These are phyloP conservation scores for Chytridiales sp. DNA, from an alignment of 371 early-diverging fungal genomes.

Conservation along the genomic window DNA sequence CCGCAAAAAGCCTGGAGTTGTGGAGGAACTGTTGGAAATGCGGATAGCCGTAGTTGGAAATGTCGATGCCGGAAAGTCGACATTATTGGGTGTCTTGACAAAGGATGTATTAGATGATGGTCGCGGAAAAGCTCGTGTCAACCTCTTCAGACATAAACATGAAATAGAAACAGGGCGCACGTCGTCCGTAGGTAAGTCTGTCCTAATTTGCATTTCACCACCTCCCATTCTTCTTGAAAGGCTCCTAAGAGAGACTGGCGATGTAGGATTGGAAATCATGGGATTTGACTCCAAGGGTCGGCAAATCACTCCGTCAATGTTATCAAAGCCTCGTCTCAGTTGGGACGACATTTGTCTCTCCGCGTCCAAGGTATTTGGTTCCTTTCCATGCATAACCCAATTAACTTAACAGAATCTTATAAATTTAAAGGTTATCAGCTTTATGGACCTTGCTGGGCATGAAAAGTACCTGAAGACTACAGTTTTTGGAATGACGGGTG, in stretches of 20 bases:
- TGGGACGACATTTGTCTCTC: conserved; percentile 80
- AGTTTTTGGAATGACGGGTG: conserved; percentile 89
- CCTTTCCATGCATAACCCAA: background rate
- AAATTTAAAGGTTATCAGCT: conserved; percentile 61
- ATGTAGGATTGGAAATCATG: conserved; percentile 86
- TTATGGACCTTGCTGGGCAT: conserved; percentile 90
- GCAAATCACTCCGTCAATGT: conserved; percentile 58
- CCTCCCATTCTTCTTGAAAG: too few relatives aligned
- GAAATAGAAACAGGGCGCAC: conserved; percentile 91
- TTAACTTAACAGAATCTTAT: background rate
- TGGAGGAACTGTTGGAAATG: conserved; percentile 79
- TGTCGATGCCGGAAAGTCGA: conserved; percentile 78
- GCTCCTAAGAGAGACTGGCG: too few relatives aligned
- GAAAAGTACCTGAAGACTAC: conserved; percentile 93
- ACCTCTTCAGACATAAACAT: conserved; percentile 89
- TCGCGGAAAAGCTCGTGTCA: conserved; percentile 85
- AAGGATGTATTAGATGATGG: conserved; percentile 90
- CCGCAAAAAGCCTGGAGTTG: conserved; percentile 63
- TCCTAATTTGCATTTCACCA: too few relatives aligned
- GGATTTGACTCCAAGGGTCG: conserved; percentile 77
- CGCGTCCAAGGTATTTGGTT: conserved; percentile 62
- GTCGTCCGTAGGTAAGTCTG: too few relatives aligned
- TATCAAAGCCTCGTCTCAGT: conserved; percentile 62
- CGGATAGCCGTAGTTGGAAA: conserved; percentile 90
- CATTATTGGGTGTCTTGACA: conserved; percentile 86